Conservation (phyloP, 352 stramenopile genomes). For the Pythium aristosporum region DNA sequence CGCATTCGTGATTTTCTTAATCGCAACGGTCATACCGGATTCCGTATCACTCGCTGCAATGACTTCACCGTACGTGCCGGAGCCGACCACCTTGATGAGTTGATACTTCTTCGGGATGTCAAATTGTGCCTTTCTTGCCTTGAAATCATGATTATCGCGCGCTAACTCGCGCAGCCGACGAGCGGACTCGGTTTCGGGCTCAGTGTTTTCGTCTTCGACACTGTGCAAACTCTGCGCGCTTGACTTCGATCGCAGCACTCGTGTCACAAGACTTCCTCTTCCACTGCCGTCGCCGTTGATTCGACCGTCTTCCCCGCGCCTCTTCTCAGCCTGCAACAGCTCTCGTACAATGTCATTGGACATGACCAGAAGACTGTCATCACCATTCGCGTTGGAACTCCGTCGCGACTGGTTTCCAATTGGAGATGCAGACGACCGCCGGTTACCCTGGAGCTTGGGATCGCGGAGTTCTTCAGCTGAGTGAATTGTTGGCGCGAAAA, state of each 20-base stretch:
- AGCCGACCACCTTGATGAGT: slow-evolving; percentile 87
- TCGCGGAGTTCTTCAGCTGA: slow-evolving; percentile 46
- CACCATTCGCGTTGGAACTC: slow-evolving; percentile 6
- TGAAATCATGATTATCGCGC: slow-evolving; percentile 68
- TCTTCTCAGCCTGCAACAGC: slow-evolving; percentile 47
- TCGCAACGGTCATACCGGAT: slow-evolving; percentile 52
- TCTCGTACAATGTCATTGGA: slow-evolving; percentile 62
- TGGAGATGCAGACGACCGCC: slow-evolving; percentile 1
- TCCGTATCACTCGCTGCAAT: slow-evolving; percentile 66
- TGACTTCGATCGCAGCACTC: slow-evolving; percentile 16
- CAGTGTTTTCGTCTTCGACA: neutral
- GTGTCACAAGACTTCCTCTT: slow-evolving; percentile 10
- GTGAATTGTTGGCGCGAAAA: slow-evolving; percentile 69
- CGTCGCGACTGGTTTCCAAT: slow-evolving; percentile 20
- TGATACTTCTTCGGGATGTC: slow-evolving; percentile 77
- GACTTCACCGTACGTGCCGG: slow-evolving; percentile 90
- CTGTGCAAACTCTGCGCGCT: slow-evolving; percentile 5
- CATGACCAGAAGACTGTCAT: slow-evolving; percentile 46
- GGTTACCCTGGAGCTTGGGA: slow-evolving; percentile 43
- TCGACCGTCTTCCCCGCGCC: slow-evolving; percentile 24
- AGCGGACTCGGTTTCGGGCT: slow-evolving; percentile 29
- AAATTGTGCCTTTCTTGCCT: slow-evolving; percentile 64
- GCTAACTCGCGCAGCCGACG: slow-evolving; percentile 37
- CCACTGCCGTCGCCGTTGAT: slow-evolving; percentile 4
- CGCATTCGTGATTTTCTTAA: slow-evolving; percentile 94